Conservation (phyloP, 2,329 filamentous ascomycete species). For the Phialemonium atrogriseum region DNA sequence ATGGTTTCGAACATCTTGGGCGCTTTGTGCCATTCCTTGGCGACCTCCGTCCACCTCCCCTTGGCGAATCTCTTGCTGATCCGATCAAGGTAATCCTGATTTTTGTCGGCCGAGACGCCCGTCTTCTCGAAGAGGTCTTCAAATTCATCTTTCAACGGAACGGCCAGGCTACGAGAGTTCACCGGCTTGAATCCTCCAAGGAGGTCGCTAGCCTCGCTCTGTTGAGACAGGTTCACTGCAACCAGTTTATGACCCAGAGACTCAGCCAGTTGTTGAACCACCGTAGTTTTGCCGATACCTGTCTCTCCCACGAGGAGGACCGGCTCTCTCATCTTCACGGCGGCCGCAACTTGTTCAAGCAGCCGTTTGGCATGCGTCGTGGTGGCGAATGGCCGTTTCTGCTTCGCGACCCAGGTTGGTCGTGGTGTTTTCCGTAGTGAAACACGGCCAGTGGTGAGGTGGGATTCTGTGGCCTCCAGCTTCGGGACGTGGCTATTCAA, state of each 20-base stretch:
- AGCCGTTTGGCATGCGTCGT: slow-evolving; percentile 78
- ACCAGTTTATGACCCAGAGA: slow-evolving; percentile 79
- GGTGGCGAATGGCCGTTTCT: slow-evolving; percentile 69
- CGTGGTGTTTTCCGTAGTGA: slow-evolving; percentile 50
- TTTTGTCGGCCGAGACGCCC: slow-evolving; percentile 77
- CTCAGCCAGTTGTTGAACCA: slow-evolving; percentile 85
- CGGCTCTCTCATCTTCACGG: slow-evolving; percentile 78
- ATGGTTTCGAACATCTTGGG: slow-evolving; percentile 77
- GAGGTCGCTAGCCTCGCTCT: slow-evolving; percentile 94
- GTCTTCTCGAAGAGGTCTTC: slow-evolving; percentile 81
- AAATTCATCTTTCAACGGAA: slow-evolving; percentile 90
- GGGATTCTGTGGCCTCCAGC: slow-evolving; percentile 52
- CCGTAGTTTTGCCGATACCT: slow-evolving; percentile 95
- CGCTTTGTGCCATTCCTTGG: slow-evolving; percentile 81
- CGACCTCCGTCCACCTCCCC: slow-evolving; percentile 79
- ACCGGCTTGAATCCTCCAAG: slow-evolving; percentile 95
- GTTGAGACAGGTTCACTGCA: slow-evolving; percentile 93
- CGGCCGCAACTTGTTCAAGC: slow-evolving; percentile 80
- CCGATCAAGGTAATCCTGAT: slow-evolving; percentile 76
- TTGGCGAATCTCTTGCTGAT: slow-evolving; percentile 72
- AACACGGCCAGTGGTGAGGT: slow-evolving; percentile 58
- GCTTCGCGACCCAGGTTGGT: slow-evolving; percentile 39
- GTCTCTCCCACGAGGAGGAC: slow-evolving; percentile 96
- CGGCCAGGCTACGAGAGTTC: slow-evolving; percentile 76
- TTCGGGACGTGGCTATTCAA: slow-evolving; percentile 64